Evolutionary conservation across 2,329 filamentous ascomycete species (phyloP).

Genomic region (Alternaria sp.): DNA sequence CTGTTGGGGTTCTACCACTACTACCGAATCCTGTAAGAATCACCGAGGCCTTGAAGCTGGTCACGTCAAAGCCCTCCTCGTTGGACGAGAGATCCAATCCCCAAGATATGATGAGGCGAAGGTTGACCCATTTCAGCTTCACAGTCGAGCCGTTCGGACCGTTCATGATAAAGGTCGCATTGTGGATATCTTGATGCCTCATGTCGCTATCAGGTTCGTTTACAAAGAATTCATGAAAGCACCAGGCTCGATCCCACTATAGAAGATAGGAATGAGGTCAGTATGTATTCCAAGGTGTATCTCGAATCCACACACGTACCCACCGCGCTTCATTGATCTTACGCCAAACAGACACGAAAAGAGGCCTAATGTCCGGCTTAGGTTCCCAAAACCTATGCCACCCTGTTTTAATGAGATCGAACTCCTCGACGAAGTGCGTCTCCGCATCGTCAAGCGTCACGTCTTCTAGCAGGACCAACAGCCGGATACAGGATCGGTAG

Average conservation of each 20-base stretch:
- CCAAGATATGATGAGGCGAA: slow-evolving; percentile 14
- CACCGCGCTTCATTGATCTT: slow-evolving; percentile 23
- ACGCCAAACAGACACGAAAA: slow-evolving; percentile 14
- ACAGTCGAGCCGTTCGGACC: slow-evolving; percentile 20
- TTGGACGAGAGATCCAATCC: not conserved
- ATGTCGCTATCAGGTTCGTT: slow-evolving; percentile 26
- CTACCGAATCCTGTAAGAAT: not conserved
- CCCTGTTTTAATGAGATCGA: not conserved
- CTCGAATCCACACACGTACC: not conserved
- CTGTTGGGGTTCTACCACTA: not conserved
- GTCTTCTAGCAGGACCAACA: slow-evolving; percentile 26
- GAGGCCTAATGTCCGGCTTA: not conserved
- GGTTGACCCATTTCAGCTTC: slow-evolving; percentile 25
- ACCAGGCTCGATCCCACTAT: slow-evolving; percentile 28
- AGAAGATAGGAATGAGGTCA: not conserved
- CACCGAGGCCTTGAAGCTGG: not conserved
- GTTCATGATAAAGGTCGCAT: slow-evolving; percentile 29
- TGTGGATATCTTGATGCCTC: slow-evolving; percentile 19
- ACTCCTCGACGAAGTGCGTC: slow-evolving; percentile 9
- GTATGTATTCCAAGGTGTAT: not conserved
- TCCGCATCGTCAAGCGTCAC: slow-evolving; percentile 22
- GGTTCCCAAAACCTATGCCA: not conserved
- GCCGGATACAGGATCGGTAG: slow-evolving; percentile 26
- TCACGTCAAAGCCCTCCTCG: not conserved
- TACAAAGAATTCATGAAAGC: slow-evolving; percentile 28